Evolutionary conservation across 1,284 basidiomycete species (phyloP), one percentile per base, ranked within the genome.

Genomic region (Puccinia novopanici): DNA sequence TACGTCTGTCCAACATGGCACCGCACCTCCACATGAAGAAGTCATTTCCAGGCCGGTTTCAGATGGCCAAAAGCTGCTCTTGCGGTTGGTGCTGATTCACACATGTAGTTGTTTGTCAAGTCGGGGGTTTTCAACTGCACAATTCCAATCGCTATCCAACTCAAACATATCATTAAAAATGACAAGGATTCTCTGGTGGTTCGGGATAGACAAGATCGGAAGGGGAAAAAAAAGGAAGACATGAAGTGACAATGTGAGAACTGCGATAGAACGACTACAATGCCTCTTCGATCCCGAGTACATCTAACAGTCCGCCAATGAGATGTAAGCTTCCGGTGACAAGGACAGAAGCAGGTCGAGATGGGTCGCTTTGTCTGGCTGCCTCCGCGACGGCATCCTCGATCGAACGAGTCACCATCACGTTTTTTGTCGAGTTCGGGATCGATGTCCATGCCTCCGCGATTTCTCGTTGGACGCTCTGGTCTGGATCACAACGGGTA

Each of bases 261-360:
- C 5, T 13, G 27, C 3, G 13, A 17, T 34, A 30, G 57, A 8
- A 34, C 34, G 12, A 17, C 30, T 67, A 67, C 65, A 67, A 30
- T 17, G 37, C 40, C 3, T 67, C 40, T 67, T 67, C 22, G 9
- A 67, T 6, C 10, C 65, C 42, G 24, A 45, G 34, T 12, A 79
- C 67, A 48, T 79, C 76, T 84, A 99, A 93, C 12, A 96, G 88
- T 1, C 97, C 97, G 30, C 97, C 97, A 8, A 99, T 92, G 19
- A 99, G 89, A 87, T 97, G 95, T 83, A 99, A 86, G 86, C 95
- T 98, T 3, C 97, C 97, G 1, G 93, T 90, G 0, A 97, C 94
- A 34, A 99, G 88, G 19, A 95, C 90, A 82, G 42, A 24, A 27
- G 45, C 45, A 5, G 92, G 88, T 0, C 89, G 85, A 63, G 74